Evolutionary conservation across 495 filamentous ascomycete genomes (phyloP), one percentile per base, ranked within the genome.

Genomic region (Gamarada debralockiae): DNA sequence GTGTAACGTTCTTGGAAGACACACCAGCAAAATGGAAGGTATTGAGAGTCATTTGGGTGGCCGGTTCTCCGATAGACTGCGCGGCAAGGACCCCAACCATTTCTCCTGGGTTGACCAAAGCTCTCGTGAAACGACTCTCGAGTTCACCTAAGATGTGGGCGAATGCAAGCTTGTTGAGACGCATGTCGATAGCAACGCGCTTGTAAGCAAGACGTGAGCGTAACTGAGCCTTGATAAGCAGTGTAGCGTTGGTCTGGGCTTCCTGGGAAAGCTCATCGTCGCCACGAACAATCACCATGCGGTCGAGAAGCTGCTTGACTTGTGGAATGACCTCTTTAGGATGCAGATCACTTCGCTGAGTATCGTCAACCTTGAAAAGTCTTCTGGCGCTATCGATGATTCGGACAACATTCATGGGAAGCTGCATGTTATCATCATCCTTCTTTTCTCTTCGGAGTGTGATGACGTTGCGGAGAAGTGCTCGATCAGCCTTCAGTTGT

Each of bases 21-120:
- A 98, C 90, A 95, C 93, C 93, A 69, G 93, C 90, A 71, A 99
- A 97, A 79, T 99, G 93, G 84, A 99, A 99, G 23, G 93, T 99
- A 71, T 99, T 99, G 42, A 99, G 70, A 0, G 93, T 99, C 93
- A 99, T 99, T 73, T 99, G 93, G 1, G 93, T 99, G 39, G 93
- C 93, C 17, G 93, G 93, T 68, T 99, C 93, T 75, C 93, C 93
- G 68, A 99, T 97, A 22, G 92, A 97, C 71, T 99, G 93, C 10
- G 93, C 93, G 50, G 93, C 93, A 62, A 99, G 78, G 27, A 97
- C 95, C 67, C 93, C 93, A 49, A 97, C 95, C 93, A 99, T 99
- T 68, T 99, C 93, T 58, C 93, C 93, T 27, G 93, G 89, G 55
- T 81, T 84, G 31, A 95, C 93, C 50, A 80, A 75, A 39, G 95